Conservation (phyloP, 2,329 filamentous ascomycete species). For the Teratosphaeria viscida region DNA sequence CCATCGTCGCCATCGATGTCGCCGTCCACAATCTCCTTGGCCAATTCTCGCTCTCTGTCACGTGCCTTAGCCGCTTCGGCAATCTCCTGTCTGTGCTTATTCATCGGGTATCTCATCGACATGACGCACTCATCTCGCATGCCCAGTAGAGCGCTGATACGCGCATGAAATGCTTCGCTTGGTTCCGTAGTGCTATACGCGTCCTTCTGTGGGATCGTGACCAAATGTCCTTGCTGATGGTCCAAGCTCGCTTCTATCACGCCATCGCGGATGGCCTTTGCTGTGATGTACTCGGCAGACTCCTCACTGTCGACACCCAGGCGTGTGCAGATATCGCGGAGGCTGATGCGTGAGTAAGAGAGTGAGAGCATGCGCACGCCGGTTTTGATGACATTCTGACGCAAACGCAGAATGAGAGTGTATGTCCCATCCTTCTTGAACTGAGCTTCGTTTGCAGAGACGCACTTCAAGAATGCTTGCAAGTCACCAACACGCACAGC, state of each 20-base stretch:
- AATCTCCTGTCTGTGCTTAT: slow-evolving; percentile 91
- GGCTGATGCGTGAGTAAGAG: slow-evolving; percentile 92
- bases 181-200: slow-evolving; percentile 94
- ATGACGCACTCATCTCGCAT: slow-evolving; percentile 98
- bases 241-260: slow-evolving; percentile 86
- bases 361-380: slow-evolving; percentile 98
- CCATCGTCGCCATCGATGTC: slow-evolving; percentile 95
- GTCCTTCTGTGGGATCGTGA: slow-evolving; percentile 92
- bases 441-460: slow-evolving; percentile 67
- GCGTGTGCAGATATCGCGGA: slow-evolving; percentile 93
- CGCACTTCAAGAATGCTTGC: slow-evolving; percentile 81
- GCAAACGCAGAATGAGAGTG: slow-evolving; percentile 83
- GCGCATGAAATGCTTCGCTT: slow-evolving; percentile 93
- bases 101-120: slow-evolving; percentile 99
- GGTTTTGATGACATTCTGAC: slow-evolving; percentile 99
- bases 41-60: slow-evolving; percentile 90
- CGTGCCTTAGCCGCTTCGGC: slow-evolving; percentile 98
- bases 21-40: slow-evolving; percentile 97
- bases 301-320: slow-evolving; percentile 90
- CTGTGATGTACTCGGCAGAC: slow-evolving; percentile 97
- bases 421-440: slow-evolving; percentile 95
- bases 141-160: slow-evolving; percentile 80
- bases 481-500: slow-evolving; percentile 94
- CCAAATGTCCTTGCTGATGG: slow-evolving; percentile 93
- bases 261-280: slow-evolving; percentile 94